Base-by-base conservation (phyloP, 352 stramenopile species). In the Pythium volutum region DNA sequence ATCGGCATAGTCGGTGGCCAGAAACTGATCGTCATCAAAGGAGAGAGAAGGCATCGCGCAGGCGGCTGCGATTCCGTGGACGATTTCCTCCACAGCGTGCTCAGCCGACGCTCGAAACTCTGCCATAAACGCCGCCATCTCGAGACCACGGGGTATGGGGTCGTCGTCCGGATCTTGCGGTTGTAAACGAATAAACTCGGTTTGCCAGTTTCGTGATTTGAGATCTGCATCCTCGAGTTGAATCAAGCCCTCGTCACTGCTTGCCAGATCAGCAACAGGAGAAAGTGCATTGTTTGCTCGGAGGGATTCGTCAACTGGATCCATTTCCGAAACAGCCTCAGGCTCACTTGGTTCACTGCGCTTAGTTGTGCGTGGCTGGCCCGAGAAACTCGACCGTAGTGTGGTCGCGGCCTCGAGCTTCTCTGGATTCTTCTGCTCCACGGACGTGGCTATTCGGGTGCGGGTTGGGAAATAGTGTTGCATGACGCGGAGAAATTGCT, bases 41-140 rank as follows among this genome's bases (percentile, higher is more conserved):
- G 38, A 6, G 6, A 68, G 34, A 10, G 66, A 29, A 20, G 11
- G 52, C 14, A 77, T 42, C 0, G 36, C 71, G 22, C 75, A 78
- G 2, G 53, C 39, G n/a, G 49, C 26, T 14, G 66, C 48, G 2
- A 84, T 70, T 22, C 79, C 76, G 2, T 71, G 26, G 6, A 88
- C 38, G 27, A 88, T 72, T 23, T 71, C 41, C 29, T 65, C 34
- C 12, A 79, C 48, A 4, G 71, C 9, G 10, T 36, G 8, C 43
- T 88, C 74, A 3, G 72, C 73, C 39, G 65, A 49, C n/a, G 71
- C 54, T 12, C 67, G 70, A 68, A 88, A 88, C 2, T 67, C 62
- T 4, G 56, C 57, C 12, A 85, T 36, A 6, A 86, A 58, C 0
- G 38, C 3, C 11, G 76, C 71, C 25, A 71, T 59, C n/a, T 66